phyloP scores from a whole-genome alignment of 352 stramenopile species.

The Phytopythium chamaehyphon region DNA sequence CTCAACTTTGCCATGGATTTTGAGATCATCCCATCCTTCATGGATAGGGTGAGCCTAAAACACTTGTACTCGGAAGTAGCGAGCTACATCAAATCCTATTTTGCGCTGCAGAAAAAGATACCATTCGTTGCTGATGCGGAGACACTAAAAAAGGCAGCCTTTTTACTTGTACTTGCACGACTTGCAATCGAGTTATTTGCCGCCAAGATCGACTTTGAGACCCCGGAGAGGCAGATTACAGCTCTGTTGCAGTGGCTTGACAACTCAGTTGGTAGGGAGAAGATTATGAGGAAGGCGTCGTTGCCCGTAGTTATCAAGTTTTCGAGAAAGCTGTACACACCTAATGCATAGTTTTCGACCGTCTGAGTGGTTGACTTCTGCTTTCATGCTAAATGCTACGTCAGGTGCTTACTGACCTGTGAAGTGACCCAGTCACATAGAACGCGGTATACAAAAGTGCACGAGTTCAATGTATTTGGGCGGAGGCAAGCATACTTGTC shows the following conservation, averaged over 20 bases:
- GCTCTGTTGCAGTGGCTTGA: constrained; percentile 75
- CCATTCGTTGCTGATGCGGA: constrained; percentile 48
- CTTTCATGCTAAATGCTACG: too few relatives aligned
- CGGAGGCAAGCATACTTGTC: constrained; percentile 26
- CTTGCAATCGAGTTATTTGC: constrained; percentile 71
- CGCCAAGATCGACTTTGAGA: constrained; percentile 62
- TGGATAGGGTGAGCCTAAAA: constrained; percentile 75
- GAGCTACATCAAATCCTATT: constrained; percentile 57
- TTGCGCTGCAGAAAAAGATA: constrained; percentile 51
- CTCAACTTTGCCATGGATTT: constrained; percentile 79
- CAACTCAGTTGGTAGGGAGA: constrained; percentile 63
- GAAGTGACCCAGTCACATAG: constrained; percentile 67
- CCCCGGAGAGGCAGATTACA: constrained; percentile 63
- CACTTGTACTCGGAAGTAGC: constrained; percentile 60
- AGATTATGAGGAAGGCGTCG: constrained; percentile 60
- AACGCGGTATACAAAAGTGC: constrained; percentile 59
- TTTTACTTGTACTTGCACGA: constrained; percentile 55
- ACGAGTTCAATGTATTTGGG: constrained; percentile 49
- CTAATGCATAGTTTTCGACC: not conserved
- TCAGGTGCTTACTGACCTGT: constrained; percentile 26
- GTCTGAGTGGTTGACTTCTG: too few relatives aligned
- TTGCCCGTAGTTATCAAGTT: constrained; percentile 74
- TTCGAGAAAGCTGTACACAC: constrained; percentile 56
- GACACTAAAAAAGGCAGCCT: constrained; percentile 68
- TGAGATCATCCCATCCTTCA: constrained; percentile 75